Base-by-base conservation (phyloP, 2,329 filamentous ascomycete species). In the Colletotrichum higginsianum region DNA sequence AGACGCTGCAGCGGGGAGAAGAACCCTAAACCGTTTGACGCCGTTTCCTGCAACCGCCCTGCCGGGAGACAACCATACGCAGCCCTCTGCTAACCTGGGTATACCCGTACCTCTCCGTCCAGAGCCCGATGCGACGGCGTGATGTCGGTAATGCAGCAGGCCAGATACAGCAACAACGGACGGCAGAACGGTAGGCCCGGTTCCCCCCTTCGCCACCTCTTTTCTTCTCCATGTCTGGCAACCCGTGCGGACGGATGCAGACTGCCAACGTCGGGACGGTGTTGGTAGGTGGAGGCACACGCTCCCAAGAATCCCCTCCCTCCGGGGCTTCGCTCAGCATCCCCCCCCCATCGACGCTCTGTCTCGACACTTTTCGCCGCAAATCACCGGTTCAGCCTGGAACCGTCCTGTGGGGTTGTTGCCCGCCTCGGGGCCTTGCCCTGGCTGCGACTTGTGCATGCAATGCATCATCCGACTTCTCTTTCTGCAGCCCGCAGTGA, bases 21-120 rank as follows among this genome's bases (percentile, higher is more conserved):
- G 50, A 71, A 71, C 64, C 49, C 50, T 71, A 57, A 71, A 67
- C 50, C 65, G 44, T 71, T 57, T 49, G 50, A 46, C 44, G 57
- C 63, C 67, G 49, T 57, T 57, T 67, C 30, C 42, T 15, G 38
- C 13, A 47, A 42, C 50, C 66, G 35, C 44, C 46, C 35, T 50
- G 30, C 44, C 18, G 60, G 61, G 52, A 52, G 46, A 49, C 26
- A 18, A 61, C 42, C 30, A 53, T 13, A 42, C 21, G 38, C 16
- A 21, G 12, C 30, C 30, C 30, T 35, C 30, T 11, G 30, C 30
- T 35, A 2, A 35, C 30, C 30, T 35, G 30, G 30, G 30, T 35
- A 35, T 9, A 35, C 30, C 30, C 30, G 30, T 35, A 35, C 30
- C 30, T 35, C 30, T 15, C 50, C n/a, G 50, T 15, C 3, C 30